phyloP scores from a whole-genome alignment of 495 filamentous ascomycete species.

The Aspergillus leporis region DNA sequence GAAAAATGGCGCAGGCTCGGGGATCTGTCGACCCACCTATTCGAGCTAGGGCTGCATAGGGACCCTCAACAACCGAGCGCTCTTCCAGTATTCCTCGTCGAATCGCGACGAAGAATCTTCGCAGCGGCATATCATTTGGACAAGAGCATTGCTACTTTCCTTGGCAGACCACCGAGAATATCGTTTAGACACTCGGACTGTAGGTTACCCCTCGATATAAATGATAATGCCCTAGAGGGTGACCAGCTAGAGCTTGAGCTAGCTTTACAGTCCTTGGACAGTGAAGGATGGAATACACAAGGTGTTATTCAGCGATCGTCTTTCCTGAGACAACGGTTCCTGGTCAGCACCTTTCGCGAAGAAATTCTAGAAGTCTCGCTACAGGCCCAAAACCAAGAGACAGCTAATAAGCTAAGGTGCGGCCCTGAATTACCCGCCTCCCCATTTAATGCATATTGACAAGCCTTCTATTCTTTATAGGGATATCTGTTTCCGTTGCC shows the following conservation, averaged over 20 bases:
- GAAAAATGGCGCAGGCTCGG: slow-evolving; percentile 32
- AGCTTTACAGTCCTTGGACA: slow-evolving; percentile 37
- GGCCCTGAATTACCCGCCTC: neutral
- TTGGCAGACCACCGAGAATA: slow-evolving; percentile 55
- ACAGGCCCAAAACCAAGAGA: slow-evolving; percentile 29
- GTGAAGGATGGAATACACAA: slow-evolving; percentile 53
- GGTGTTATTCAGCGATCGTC: slow-evolving; percentile 33
- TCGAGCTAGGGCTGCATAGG: slow-evolving; percentile 58
- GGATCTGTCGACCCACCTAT: slow-evolving; percentile 37
- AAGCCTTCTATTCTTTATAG: slow-evolving; percentile 7
- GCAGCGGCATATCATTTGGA: slow-evolving; percentile 49
- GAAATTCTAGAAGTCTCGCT: slow-evolving; percentile 60
- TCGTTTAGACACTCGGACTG: slow-evolving; percentile 51
- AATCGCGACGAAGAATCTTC: slow-evolving; percentile 50
- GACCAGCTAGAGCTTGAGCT: slow-evolving; percentile 35
- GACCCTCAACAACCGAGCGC: slow-evolving; percentile 33
- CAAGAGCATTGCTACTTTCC: slow-evolving; percentile 52
- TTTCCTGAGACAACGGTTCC: slow-evolving; percentile 47
- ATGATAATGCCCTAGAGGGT: slow-evolving; percentile 45
- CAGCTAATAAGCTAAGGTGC: slow-evolving; percentile 26
- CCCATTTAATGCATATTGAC: slow-evolving; percentile 5
- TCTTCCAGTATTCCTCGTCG: slow-evolving; percentile 44
- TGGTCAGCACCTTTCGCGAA: slow-evolving; percentile 51
- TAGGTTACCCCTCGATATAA: slow-evolving; percentile 54
- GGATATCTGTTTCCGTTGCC: slow-evolving; percentile 36